Percentiles rank a stretch among this genome's conserved stretches.
phyloP scores from a whole-genome alignment of 106 monocot genomes.

The Gastrodia elata region DNA sequence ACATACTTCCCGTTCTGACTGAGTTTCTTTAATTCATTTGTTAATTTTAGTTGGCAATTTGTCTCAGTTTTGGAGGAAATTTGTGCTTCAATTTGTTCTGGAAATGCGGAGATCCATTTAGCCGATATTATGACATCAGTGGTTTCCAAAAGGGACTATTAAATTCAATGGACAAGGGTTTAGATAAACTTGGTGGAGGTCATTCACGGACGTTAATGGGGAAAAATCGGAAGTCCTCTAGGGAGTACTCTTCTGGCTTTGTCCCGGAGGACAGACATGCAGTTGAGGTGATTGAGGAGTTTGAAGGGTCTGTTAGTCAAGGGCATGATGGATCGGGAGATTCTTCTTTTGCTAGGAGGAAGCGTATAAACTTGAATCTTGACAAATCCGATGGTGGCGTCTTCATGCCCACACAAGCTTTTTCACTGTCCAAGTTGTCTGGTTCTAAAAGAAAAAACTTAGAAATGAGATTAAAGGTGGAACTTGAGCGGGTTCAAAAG shows the following conservation, averaged over 20 bases:
- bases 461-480: slow-evolving; percentile 33
- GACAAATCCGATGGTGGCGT: slow-evolving; percentile 28
- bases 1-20: neutral
- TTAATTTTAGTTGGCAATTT: neutral
- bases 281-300: slow-evolving; percentile 71
- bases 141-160: slow-evolving; percentile 24
- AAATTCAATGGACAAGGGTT: slow-evolving; percentile 15
- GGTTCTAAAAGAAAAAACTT: slow-evolving; percentile 33
- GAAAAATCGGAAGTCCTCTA: slow-evolving; percentile 31
- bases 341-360: slow-evolving; percentile 64
- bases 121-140: slow-evolving; percentile 15
- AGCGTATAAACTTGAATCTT: slow-evolving; percentile 49
- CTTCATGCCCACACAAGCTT: slow-evolving; percentile 41
- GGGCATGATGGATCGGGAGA: slow-evolving; percentile 53
- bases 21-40: neutral
- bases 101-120: neutral
- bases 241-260: slow-evolving; percentile 26
- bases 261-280: slow-evolving; percentile 55
- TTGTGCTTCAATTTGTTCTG: slow-evolving; percentile 1
- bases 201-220: slow-evolving; percentile 29
- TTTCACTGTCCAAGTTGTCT: slow-evolving; percentile 54
- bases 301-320: slow-evolving; percentile 57
- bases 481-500: slow-evolving; percentile 55
- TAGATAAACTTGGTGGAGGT: slow-evolving; percentile 10
- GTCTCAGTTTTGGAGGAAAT: neutral